Percentiles rank a stretch among this genome's conserved stretches.
Conservation (phyloP, 345 rosid species). For the Eutrema heterophyllum region DNA sequence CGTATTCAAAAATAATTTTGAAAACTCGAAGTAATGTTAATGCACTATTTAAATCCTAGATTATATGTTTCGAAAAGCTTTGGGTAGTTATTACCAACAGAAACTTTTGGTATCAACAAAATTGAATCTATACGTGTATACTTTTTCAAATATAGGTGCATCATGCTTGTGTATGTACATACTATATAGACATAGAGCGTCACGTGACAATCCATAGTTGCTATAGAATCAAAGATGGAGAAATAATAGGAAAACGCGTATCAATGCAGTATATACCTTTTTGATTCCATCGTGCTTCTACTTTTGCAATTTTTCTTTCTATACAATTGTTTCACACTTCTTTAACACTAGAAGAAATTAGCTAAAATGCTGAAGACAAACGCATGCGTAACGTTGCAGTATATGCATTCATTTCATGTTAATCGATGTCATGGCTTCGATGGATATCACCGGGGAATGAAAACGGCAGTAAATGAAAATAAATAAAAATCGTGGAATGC, state of each 20-base stretch:
- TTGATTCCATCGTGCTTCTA: slow-evolving; percentile 9
- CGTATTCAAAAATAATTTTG: not conserved
- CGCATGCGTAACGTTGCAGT: not conserved
- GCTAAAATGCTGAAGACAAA: not conserved
- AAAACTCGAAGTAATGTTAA: not conserved
- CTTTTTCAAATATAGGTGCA: slow-evolving; percentile 1
- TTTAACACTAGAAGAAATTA: not conserved
- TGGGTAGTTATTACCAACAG: not conserved
- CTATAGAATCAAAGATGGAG: not conserved
- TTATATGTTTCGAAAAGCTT: not conserved
- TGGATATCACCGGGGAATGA: not conserved
- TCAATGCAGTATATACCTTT: slow-evolving; percentile 11
- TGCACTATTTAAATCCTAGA: not conserved
- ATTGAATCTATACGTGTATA: slow-evolving; percentile 7
- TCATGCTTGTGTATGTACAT: slow-evolving; percentile 4
- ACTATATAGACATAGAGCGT: slow-evolving; percentile 4
- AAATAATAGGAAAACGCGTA: not conserved
- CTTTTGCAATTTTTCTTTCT: not conserved
- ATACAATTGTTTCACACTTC: not conserved
- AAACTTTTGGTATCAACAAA: not conserved
- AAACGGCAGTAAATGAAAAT: too few relatives aligned
- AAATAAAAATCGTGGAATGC: too few relatives aligned
- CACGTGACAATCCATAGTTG: slow-evolving; percentile 13
- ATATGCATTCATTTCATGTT: not conserved
- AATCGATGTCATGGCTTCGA: not conserved